phyloP scores from a whole-genome alignment of 2,329 filamentous ascomycete species.

The Nothopassalora personata region DNA sequence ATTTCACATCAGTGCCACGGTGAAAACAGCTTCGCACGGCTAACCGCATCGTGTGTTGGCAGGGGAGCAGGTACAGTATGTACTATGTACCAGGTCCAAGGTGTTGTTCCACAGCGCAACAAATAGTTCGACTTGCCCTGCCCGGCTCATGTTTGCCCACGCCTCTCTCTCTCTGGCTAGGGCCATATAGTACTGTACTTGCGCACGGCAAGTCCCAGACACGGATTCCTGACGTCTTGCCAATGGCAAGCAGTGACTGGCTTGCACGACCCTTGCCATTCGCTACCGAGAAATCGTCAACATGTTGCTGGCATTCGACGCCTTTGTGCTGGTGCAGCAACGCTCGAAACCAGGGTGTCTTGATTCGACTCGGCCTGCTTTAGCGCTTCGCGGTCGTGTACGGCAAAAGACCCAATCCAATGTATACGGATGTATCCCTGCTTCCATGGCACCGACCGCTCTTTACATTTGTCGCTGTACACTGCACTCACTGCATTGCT shows the following conservation, averaged over 20 bases:
- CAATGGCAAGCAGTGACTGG: slow-evolving; percentile 9
- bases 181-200: background rate
- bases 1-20: slow-evolving; percentile 9
- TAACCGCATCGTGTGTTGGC: slow-evolving; percentile 13
- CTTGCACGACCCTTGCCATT: slow-evolving; percentile 15
- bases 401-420: slow-evolving; percentile 4
- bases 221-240: slow-evolving; percentile 10
- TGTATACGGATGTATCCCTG: slow-evolving; percentile 17
- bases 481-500: slow-evolving; percentile 5
- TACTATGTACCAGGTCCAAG: slow-evolving; percentile 7
- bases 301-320: slow-evolving; percentile 14
- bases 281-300: slow-evolving; percentile 20
- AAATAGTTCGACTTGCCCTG: slow-evolving; percentile 8
- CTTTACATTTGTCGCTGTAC: slow-evolving; percentile 17
- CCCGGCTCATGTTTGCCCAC: slow-evolving; percentile 7
- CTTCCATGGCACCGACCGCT: slow-evolving; percentile 15
- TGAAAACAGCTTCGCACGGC: slow-evolving; percentile 9
- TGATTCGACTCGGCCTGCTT: slow-evolving; percentile 18
- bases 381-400: slow-evolving; percentile 20
- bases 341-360: slow-evolving; percentile 21
- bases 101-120: slow-evolving; percentile 10
- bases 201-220: slow-evolving; percentile 14
- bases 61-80: background rate
- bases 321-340: slow-evolving; percentile 22
- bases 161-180: slow-evolving; percentile 5